Percentiles rank a stretch among this genome's conserved stretches.
These are phyloP conservation scores for Tylopilus rubrobrunneus DNA, from an alignment of 768 basidiomycete genomes.

Conservation along the genomic window DNA sequence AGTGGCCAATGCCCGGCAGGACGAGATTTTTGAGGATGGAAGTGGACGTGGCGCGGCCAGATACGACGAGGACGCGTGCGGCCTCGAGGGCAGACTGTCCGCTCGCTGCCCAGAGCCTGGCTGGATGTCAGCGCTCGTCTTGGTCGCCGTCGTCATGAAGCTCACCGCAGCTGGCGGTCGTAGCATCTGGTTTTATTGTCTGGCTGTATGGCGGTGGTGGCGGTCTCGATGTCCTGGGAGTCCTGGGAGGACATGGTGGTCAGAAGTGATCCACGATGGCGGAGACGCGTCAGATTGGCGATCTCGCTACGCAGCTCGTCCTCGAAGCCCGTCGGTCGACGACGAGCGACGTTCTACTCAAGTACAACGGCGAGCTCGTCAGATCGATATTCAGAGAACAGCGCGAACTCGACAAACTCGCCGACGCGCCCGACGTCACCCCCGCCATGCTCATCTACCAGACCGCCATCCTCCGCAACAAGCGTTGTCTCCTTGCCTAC, in stretches of 20 bases:
- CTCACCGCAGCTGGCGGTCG: slow-evolving; percentile 88
- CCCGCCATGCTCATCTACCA: slow-evolving; percentile 78
- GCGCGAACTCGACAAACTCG: slow-evolving; percentile 72
- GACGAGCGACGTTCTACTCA: slow-evolving; percentile 76
- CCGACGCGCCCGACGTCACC: slow-evolving; percentile 45
- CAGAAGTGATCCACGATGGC: slow-evolving; percentile 26
- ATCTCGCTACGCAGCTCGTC: slow-evolving; percentile 85
- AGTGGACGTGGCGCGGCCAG: slow-evolving; percentile 78
- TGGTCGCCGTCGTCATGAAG: background rate
- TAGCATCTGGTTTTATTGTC: slow-evolving; percentile 89
- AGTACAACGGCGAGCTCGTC: slow-evolving; percentile 89
- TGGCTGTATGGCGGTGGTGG: slow-evolving; percentile 51
- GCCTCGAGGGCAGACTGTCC: slow-evolving; percentile 89
- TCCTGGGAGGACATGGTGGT: slow-evolving; percentile 31
- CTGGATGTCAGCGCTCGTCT: background rate
- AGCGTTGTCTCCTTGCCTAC: slow-evolving; percentile 93
- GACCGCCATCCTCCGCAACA: slow-evolving; percentile 87
- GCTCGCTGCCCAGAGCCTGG: slow-evolving; percentile 87
- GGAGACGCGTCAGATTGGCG: slow-evolving; percentile 55
- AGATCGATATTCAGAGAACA: slow-evolving; percentile 87
- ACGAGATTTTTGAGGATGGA: slow-evolving; percentile 95
- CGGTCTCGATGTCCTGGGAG: slow-evolving; percentile 46
- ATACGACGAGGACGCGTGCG: slow-evolving; percentile 76
- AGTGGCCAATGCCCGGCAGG: slow-evolving; percentile 92
- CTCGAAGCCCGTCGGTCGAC: slow-evolving; percentile 84